Conservation (phyloP, 78 protist species). For the Speleostelium caveatum region DNA sequence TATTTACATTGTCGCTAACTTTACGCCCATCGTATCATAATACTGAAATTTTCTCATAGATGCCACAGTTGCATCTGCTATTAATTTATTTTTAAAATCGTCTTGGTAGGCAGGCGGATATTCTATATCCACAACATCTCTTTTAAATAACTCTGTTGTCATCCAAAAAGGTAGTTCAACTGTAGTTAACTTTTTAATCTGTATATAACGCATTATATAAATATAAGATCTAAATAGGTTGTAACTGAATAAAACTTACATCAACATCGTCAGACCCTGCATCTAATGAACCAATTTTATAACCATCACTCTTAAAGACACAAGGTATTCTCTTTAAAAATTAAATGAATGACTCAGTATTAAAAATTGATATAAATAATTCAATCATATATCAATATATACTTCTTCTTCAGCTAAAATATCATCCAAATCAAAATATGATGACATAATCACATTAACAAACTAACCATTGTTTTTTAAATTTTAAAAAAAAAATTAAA, state of each 20-base stretch:
- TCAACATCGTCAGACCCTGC: slow-evolving; percentile 17
- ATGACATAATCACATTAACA: too few relatives aligned
- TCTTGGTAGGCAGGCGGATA: slow-evolving; percentile 22
- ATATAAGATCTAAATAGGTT: background rate
- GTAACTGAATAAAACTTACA: slow-evolving; percentile 10
- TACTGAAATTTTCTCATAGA: slow-evolving; percentile 35
- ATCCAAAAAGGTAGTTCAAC: slow-evolving; percentile 65
- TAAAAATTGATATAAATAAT: background rate
- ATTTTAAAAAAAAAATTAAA: too few relatives aligned
- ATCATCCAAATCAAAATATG: slow-evolving; percentile 54
- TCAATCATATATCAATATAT: background rate
- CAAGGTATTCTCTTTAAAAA: slow-evolving; percentile 19
- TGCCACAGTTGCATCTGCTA: slow-evolving; percentile 30
- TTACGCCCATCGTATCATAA: slow-evolving; percentile 40
- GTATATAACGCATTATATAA: background rate
- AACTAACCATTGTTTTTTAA: too few relatives aligned
- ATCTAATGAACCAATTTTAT: slow-evolving; percentile 54
- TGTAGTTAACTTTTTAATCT: slow-evolving; percentile 27
- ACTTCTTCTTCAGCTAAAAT: slow-evolving; percentile 57
- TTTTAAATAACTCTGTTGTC: slow-evolving; percentile 8
- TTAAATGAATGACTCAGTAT: background rate
- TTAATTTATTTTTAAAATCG: slow-evolving; percentile 22
- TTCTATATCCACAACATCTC: background rate
- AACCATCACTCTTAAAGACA: slow-evolving; percentile 24
- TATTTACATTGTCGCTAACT: slow-evolving; percentile 22